phyloP scores from a whole-genome alignment of 78 protist species.

The Emiliania huxleyi region DNA sequence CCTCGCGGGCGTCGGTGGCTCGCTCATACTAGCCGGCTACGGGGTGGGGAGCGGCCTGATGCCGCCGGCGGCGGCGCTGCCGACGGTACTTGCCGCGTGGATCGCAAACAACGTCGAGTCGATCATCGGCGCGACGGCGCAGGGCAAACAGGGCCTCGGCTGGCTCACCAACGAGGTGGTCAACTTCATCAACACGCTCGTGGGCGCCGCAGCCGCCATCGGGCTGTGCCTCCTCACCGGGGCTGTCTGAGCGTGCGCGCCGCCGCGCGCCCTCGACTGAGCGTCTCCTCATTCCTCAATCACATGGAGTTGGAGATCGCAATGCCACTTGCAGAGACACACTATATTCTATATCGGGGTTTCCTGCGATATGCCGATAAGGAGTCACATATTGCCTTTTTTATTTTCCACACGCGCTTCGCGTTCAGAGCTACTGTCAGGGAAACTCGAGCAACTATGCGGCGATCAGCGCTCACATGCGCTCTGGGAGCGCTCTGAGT shows the following conservation, averaged over 20 bases:
- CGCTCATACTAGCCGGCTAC: neutral
- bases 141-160: neutral
- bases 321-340: too few species aligned
- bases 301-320: too few species aligned
- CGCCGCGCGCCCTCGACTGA: too few species aligned
- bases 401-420: too few species aligned
- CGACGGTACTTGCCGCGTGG: neutral
- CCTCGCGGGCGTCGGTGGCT: conserved; percentile 19
- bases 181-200: conserved; percentile 24
- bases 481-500: too few species aligned
- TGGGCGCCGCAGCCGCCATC: conserved; percentile 13
- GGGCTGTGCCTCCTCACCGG: neutral
- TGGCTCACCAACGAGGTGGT: conserved; percentile 44
- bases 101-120: conserved; percentile 10
- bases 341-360: too few species aligned
- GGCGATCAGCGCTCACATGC: too few species aligned
- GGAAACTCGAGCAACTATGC: too few species aligned
- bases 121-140: conserved; percentile 11
- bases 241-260: neutral
- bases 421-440: too few species aligned
- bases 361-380: too few species aligned
- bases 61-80: neutral
- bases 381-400: too few species aligned
- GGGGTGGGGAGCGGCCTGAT: neutral
- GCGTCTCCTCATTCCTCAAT: too few species aligned